phyloP scores from a whole-genome alignment of 495 filamentous ascomycete species.

The Geoglossum glabrum region DNA sequence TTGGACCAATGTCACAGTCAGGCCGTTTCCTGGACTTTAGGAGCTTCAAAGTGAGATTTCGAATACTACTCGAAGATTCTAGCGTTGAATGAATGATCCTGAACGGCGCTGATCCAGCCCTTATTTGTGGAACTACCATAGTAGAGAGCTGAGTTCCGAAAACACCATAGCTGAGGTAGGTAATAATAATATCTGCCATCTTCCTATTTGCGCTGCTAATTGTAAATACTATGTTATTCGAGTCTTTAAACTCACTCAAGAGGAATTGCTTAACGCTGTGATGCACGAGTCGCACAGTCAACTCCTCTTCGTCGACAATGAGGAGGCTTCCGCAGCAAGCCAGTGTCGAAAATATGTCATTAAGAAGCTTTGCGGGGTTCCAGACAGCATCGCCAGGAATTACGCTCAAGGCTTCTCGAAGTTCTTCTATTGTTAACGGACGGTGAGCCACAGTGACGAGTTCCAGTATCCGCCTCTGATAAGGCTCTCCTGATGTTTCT shows the following conservation, averaged over 20 bases:
- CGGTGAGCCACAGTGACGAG: constrained; percentile 17
- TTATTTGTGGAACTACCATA: constrained; percentile 10
- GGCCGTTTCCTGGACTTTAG: constrained; percentile 13
- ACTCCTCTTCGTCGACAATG: constrained; percentile 25
- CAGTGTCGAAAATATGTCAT: constrained; percentile 19
- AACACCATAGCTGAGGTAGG: constrained; percentile 24
- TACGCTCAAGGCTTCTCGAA: constrained; percentile 24
- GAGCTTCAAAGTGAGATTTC: constrained; percentile 13
- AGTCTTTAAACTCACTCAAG: constrained; percentile 11
- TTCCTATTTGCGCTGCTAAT: constrained; percentile 11
- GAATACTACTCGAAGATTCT: constrained; percentile 10
- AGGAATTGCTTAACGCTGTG: constrained; percentile 26
- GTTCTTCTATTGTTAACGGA: constrained; percentile 22
- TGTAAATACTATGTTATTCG: constrained; percentile 10
- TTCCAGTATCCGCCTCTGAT: constrained; percentile 16
- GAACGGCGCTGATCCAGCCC: constrained; percentile 11
- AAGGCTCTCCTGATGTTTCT: constrained; percentile 7
- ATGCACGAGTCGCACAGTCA: constrained; percentile 22
- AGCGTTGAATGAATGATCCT: constrained; percentile 15
- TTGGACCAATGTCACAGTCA: constrained; percentile 15
- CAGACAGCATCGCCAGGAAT: constrained; percentile 18
- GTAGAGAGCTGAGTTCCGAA: constrained; percentile 18
- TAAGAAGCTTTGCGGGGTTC: constrained; percentile 17
- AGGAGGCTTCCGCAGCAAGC: constrained; percentile 24
- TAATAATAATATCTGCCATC: constrained; percentile 20